Evolutionary conservation across 1,284 basidiomycete genomes (phyloP).

Genomic region (Ceratobasidium sp.): DNA sequence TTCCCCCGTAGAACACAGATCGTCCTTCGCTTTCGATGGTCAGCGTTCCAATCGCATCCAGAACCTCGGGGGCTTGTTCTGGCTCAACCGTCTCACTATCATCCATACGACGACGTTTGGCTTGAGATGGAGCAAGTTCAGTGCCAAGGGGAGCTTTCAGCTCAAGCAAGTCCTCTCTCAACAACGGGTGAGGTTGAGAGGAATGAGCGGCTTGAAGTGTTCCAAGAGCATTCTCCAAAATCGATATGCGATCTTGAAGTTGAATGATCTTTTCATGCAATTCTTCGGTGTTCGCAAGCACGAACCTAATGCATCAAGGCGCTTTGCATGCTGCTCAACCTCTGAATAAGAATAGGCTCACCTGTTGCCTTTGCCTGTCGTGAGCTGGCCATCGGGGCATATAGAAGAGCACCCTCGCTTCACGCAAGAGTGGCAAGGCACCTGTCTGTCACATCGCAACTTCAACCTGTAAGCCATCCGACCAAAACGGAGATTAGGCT

Average conservation of each 20-base stretch:
- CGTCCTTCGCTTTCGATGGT: constrained; percentile 40
- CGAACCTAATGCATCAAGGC: constrained; percentile 53
- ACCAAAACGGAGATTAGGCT: constrained; percentile 34
- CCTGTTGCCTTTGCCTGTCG: constrained; percentile 64
- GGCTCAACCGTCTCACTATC: constrained; percentile 7
- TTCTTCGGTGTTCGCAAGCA: constrained; percentile 69
- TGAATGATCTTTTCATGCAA: constrained; percentile 66
- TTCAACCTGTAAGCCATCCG: constrained; percentile 59
- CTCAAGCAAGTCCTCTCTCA: constrained; percentile 61
- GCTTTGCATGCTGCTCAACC: neutral
- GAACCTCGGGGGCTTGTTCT: constrained; percentile 35
- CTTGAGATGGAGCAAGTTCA: constrained; percentile 39
- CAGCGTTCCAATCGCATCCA: constrained; percentile 42
- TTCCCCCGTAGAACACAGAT: constrained; percentile 40
- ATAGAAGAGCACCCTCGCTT: constrained; percentile 71
- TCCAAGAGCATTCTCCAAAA: constrained; percentile 64
- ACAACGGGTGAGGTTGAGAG: constrained; percentile 65
- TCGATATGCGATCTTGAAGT: constrained; percentile 60
- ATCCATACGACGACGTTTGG: constrained; percentile 48
- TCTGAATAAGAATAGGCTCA: constrained; percentile 40
- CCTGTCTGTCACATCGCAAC: constrained; percentile 71
- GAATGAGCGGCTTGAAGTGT: constrained; percentile 56
- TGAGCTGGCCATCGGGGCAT: constrained; percentile 70
- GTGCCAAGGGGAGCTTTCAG: constrained; percentile 48
- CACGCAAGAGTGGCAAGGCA: constrained; percentile 61